Base-by-base conservation (phyloP, 2,329 filamentous ascomycete genomes). In the Penicillium sp. region DNA sequence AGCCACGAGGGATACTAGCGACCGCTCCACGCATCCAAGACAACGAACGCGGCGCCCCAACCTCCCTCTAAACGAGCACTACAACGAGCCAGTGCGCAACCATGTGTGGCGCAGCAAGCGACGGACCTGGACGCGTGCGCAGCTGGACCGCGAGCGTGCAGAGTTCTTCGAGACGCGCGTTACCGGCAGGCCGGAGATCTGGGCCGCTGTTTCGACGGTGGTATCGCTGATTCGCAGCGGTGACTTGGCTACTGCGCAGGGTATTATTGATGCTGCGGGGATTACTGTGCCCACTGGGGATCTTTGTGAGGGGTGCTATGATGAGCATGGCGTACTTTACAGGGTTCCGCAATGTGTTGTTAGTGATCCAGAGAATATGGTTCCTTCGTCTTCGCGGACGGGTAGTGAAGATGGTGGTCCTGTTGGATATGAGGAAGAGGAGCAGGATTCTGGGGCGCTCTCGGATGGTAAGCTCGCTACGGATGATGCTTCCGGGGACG, bases 111-210 rank as follows among this genome's bases (percentile, higher is more conserved):
- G 78, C 13, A 85, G 87, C 56, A 82, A 81, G 60, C 80, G 82
- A 53, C 84, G 84, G 21, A 75, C 78, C 17, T 96, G 90, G 90
- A 92, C 89, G 1, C 85, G 83, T n/a, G 70, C 76, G 17, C 79
- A 88, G 53, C 79, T 96, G 2, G 84, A 86, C 58, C 81, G 81
- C 33, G 90, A 96, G 76, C 84, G 93, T 49, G 78, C 77, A 49
- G 91, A 91, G 61, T 97, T 96, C 80, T 97, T 96, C 75, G 92
- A 97, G 60, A 97, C 93, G 1, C 81, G 91, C 47, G 90, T 96
- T 17, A 89, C 89, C 0, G 91, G 91, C 2, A 82, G 86, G 4
- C 69, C 82, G 5, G 90, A 96, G 73, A 83, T 94, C 27, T 97
- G 93, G 93, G 85, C 85, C 65, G 88, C 90, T 0, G 74, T 97